A percentile compares a stretch with the other conserved stretches of the same genome.
Conservation (phyloP, 441 rosid species). For the Corymbia citriodora region DNA sequence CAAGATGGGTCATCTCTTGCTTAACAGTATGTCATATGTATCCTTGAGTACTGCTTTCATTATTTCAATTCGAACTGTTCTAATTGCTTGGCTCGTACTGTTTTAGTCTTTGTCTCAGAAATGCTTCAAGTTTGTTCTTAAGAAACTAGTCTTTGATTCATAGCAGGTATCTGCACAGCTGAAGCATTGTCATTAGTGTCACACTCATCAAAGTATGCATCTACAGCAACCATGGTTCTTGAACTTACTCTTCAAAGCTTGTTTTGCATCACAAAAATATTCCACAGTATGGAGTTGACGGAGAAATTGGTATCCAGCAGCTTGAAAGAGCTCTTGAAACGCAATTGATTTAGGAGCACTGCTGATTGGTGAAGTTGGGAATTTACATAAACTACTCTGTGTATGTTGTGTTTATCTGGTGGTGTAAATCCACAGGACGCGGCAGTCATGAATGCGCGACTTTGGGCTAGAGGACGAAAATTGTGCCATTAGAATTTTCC, state of each 20-base stretch:
- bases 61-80: background rate
- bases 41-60: background rate
- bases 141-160: background rate
- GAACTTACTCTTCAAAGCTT: background rate
- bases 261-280: background rate
- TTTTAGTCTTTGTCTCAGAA: background rate
- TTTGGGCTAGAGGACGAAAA: background rate
- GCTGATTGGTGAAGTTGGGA: background rate
- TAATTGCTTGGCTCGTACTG: background rate
- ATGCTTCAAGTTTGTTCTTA: background rate
- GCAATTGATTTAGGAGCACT: background rate
- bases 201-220: background rate
- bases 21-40: background rate
- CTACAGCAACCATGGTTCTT: background rate
- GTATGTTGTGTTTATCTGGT: background rate
- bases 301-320: background rate
- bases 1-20: conserved; percentile 12
- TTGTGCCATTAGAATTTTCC: background rate
- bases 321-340: background rate
- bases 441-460: background rate
- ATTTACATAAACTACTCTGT: background rate
- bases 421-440: background rate
- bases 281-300: background rate
- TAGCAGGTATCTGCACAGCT: background rate
- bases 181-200: background rate